These are phyloP conservation scores for Fusarium setosum DNA, from an alignment of 2,329 filamentous ascomycete genomes.

Conservation along the genomic window DNA sequence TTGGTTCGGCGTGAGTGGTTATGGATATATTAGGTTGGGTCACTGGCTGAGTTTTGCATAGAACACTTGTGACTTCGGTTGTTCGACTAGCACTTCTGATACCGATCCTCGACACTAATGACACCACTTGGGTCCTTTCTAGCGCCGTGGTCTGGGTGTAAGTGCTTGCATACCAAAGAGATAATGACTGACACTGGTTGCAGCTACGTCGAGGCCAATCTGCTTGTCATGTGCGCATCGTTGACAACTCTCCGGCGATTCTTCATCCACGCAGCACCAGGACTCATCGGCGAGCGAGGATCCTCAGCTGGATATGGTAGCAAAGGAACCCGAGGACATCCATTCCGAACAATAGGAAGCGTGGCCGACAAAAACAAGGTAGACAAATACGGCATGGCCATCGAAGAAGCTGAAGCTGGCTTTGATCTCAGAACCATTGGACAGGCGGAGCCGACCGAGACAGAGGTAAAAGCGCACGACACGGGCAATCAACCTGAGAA, in stretches of 20 bases:
- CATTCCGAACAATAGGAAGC: constrained; percentile 34
- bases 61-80: constrained; percentile 51
- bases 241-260: constrained; percentile 51
- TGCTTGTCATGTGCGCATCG: constrained; percentile 51
- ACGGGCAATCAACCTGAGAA: constrained; percentile 22
- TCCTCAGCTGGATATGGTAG: constrained; percentile 16
- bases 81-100: constrained; percentile 47
- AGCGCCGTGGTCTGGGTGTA: constrained; percentile 46
- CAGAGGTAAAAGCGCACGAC: constrained; percentile 21
- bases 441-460: constrained; percentile 34
- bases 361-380: constrained; percentile 1
- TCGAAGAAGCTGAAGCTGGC: constrained; percentile 18
- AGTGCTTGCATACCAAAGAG: constrained; percentile 1
- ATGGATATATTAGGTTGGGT: fast-evolving
- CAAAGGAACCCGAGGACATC: constrained; percentile 24
- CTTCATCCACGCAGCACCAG: constrained; percentile 45
- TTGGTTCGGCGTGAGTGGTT: constrained; percentile 51
- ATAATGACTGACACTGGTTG: constrained; percentile 5
- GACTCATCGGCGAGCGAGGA: constrained; percentile 36
- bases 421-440: constrained; percentile 39
- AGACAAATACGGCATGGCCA: constrained; percentile 16
- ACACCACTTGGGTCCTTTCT: constrained; percentile 48
- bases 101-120: constrained; percentile 36
- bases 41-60: constrained; percentile 26
- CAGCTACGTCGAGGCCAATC: constrained; percentile 51